Evolutionary conservation across 148 eudicot genomes (phyloP).

Genomic region (Camellia japonica): DNA sequence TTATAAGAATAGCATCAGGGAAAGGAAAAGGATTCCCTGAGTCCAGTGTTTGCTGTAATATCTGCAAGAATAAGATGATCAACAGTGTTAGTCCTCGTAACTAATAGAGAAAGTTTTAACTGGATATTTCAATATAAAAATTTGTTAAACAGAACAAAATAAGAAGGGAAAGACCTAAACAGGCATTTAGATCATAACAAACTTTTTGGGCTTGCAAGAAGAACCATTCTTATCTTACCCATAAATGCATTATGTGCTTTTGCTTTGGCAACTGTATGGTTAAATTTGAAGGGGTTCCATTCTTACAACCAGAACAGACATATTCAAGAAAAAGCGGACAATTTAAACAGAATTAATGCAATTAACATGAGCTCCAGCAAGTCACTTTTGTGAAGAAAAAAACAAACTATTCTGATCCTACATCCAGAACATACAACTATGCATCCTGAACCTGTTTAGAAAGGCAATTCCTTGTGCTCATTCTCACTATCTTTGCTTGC

Average conservation of each 20-base stretch:
- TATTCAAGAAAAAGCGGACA: not conserved
- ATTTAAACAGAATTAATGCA: not conserved
- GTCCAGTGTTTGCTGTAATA: slow-evolving; percentile 46
- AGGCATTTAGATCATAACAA: not conserved
- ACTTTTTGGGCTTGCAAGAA: not conserved
- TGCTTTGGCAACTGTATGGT: no score
- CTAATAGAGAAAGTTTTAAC: not conserved
- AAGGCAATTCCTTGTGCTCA: no score
- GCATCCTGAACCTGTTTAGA: not conserved
- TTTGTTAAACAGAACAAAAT: not conserved
- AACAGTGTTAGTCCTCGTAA: not conserved
- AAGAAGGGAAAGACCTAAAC: not conserved
- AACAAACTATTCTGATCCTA: not conserved
- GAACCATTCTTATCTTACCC: not conserved
- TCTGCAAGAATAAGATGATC: slow-evolving; percentile 30
- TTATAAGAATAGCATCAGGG: slow-evolving; percentile 69
- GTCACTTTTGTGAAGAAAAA: no score
- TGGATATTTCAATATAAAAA: not conserved
- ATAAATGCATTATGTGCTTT: no score
- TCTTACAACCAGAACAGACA: no score
- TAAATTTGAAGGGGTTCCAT: no score
- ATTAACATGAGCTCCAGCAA: not conserved
- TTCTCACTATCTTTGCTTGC: no score
- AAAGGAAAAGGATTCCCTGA: slow-evolving; percentile 47
- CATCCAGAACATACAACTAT: not conserved